Base-by-base conservation (phyloP, 331 rosid species). In the Phaseolus coccineus region DNA sequence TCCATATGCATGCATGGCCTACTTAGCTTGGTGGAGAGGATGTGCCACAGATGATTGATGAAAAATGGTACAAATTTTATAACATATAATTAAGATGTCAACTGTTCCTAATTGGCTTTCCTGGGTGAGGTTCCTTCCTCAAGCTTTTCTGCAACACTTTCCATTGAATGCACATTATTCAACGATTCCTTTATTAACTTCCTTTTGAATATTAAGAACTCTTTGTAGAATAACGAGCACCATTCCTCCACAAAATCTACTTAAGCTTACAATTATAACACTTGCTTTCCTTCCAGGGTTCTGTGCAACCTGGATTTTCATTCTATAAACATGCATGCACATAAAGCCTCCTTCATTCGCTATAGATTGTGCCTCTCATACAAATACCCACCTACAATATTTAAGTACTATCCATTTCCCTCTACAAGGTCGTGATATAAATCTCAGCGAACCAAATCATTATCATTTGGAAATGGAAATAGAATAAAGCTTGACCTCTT, bases 11-110 rank as follows among this genome's bases (percentile, higher is more conserved):
- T 46, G 5, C 15, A 73, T 65, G 76, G 44, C 79, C 84, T 42
- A 69, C 50, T 16, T 28, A 71, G 10, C 62, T 73, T 73, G 46
- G 61, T 6, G 78, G 59, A 31, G 24, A 28, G 57, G 73, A 66
- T 19, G 22, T 80, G 85, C 85, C 22, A 61, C 15, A 24, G 1
- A 46, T 37, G 57, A 77, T 77, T 40, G 19, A 78, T 81, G 62
- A 67, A 28, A 31, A 63, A 74, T 74, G 82, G 82, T 65, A 79
- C 80, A 85, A 82, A 85, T 79, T 79, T 77, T 71, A 10, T 31
- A 44, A 30, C 65, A 73, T 59, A 67, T 66, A 39, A 31, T 62
- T 30, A 62, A 35, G 66, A 80, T 52, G 66, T 67, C 59, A 71
- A 80, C 68, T 70, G 76, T 73, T 31, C 65, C 67, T 56, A 3